Conservation (phyloP, 495 filamentous ascomycete species). For the Penicillium tannophilum region DNA sequence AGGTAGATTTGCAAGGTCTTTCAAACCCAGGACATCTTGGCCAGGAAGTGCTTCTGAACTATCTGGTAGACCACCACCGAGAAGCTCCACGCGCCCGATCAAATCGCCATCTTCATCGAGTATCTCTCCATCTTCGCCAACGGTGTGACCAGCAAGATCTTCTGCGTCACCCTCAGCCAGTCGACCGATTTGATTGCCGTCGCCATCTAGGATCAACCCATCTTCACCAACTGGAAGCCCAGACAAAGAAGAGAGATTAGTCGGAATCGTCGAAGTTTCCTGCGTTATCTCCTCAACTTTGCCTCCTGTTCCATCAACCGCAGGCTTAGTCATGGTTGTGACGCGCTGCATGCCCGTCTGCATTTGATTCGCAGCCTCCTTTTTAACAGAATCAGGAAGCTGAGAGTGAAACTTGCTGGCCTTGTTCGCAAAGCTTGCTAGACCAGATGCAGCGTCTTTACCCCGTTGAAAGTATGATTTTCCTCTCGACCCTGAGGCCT, state of each 20-base stretch:
- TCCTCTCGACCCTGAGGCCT: background rate
- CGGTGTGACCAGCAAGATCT: background rate
- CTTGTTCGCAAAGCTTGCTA: conserved; percentile 5
- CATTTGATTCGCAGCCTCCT: background rate
- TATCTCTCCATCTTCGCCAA: background rate
- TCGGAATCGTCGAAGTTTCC: background rate
- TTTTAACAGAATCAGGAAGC: conserved; percentile 11
- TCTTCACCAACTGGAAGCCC: background rate
- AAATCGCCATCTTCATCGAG: background rate
- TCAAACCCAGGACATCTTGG: background rate
- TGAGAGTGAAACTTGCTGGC: conserved; percentile 6
- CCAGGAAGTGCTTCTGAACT: background rate
- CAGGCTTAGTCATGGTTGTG: background rate
- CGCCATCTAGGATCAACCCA: background rate
- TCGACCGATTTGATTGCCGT: background rate
- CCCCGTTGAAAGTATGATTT: conserved; percentile 9
- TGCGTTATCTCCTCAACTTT: background rate
- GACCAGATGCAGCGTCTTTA: conserved; percentile 8
- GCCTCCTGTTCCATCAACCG: background rate
- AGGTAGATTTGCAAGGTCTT: background rate
- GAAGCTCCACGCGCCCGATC: background rate
- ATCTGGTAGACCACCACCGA: background rate
- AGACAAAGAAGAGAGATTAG: background rate
- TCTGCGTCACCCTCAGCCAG: background rate
- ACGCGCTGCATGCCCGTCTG: background rate